These are phyloP conservation scores for Phytopythium mirpurense DNA, from an alignment of 352 stramenopile species.

Conservation along the genomic window DNA sequence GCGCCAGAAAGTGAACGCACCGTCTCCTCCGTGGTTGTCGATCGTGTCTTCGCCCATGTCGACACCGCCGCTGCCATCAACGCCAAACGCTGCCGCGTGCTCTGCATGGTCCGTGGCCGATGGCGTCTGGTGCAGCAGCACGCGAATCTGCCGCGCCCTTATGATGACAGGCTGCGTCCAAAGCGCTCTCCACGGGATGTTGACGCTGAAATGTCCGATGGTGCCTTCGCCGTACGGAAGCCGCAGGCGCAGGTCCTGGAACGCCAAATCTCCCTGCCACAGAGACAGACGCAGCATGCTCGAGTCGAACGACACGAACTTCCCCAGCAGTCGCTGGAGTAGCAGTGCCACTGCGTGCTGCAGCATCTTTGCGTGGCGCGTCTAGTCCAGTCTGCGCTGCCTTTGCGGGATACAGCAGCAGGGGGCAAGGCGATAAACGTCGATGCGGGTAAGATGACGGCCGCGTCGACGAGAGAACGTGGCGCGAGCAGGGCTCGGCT, in stretches of 20 bases:
- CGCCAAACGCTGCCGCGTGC: constrained; percentile 12
- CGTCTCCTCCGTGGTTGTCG: constrained; percentile 2
- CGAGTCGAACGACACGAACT: constrained; percentile 87
- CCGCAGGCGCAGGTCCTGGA: constrained; percentile 74
- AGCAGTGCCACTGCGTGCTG: constrained; percentile 78
- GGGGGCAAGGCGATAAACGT: neutral
- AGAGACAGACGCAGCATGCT: constrained; percentile 80
- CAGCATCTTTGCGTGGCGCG: constrained; percentile 54
- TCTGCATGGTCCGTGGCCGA: constrained; percentile 11
- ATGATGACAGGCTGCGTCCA: constrained; percentile 84
- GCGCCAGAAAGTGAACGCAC: neutral
- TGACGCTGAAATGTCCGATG: constrained; percentile 74
- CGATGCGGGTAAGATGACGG: neutral
- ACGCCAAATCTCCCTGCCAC: constrained; percentile 83
- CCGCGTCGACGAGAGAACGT: neutral
- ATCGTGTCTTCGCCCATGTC: constrained; percentile 8
- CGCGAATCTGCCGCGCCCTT: constrained; percentile 61
- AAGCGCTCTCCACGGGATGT: constrained; percentile 80
- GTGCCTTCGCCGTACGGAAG: constrained; percentile 72
- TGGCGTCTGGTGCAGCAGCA: constrained; percentile 61
- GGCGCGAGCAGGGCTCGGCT: neutral
- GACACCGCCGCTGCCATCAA: constrained; percentile 14
- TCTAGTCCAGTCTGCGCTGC: neutral
- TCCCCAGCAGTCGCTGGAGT: constrained; percentile 82
- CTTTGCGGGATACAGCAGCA: neutral